Evolutionary conservation across 345 rosid genomes (phyloP).

Genomic region (Cardamine occulta): DNA sequence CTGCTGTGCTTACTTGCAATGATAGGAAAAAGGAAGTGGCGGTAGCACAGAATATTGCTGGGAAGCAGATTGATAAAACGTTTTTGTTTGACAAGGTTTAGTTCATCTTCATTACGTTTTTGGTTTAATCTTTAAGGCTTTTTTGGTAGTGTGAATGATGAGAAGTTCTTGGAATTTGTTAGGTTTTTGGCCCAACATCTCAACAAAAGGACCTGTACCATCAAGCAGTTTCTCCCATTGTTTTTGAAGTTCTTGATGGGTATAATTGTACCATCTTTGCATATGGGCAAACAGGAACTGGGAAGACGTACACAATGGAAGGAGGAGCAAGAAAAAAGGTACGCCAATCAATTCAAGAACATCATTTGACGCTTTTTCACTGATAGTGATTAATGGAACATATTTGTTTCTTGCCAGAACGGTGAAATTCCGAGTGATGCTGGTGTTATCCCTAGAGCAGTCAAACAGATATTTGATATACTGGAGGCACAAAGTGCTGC

Average conservation of each 20-base stretch:
- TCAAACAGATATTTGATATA: constrained; percentile 85
- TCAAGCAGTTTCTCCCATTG: constrained; percentile 85
- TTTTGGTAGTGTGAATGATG: not conserved
- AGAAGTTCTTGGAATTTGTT: constrained; percentile 16
- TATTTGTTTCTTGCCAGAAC: constrained; percentile 55
- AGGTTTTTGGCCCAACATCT: constrained; percentile 96
- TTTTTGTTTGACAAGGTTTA: constrained; percentile 93
- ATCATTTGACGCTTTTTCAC: constrained; percentile 9
- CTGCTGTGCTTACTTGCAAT: constrained; percentile 82
- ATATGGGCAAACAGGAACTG: constrained; percentile 98
- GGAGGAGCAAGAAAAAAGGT: constrained; percentile 98
- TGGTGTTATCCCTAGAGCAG: constrained; percentile 98
- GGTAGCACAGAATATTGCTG: constrained; percentile 84
- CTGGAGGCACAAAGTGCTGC: constrained; percentile 95
- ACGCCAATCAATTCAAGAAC: constrained; percentile 10
- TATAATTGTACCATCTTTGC: constrained; percentile 99
- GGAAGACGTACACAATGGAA: constrained; percentile 99
- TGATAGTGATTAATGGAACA: constrained; percentile 32
- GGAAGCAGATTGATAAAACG: constrained; percentile 95
- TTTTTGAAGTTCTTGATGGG: constrained; percentile 95
- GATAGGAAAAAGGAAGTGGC: constrained; percentile 87
- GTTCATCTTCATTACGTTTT: not conserved
- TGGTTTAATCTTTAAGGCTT: not conserved
- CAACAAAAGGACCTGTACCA: constrained; percentile 85
- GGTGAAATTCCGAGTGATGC: constrained; percentile 97